Percentiles rank a stretch among this genome's conserved stretches.
These are phyloP conservation scores for Akanthomyces uredinophilus DNA, from an alignment of 2,329 filamentous ascomycete species.

Conservation along the genomic window DNA sequence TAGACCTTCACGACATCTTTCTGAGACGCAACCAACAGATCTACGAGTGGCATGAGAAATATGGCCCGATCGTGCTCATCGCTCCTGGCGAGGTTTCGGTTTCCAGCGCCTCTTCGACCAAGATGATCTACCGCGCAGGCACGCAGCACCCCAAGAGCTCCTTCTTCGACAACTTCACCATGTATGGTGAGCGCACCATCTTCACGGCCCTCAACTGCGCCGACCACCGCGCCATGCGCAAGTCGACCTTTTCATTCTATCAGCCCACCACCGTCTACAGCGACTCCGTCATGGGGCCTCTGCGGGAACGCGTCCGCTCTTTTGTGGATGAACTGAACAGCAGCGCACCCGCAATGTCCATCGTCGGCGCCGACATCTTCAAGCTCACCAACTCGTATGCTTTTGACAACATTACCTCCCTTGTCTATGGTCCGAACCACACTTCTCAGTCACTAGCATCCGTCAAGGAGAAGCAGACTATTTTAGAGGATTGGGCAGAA, in stretches of 20 bases:
- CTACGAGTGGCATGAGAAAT: slow-evolving; percentile 5
- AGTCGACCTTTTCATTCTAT: slow-evolving; percentile 3
- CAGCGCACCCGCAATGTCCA: background rate
- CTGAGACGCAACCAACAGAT: slow-evolving; percentile 3
- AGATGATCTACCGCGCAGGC: slow-evolving; percentile 1
- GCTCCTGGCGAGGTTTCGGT: background rate
- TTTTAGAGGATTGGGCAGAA: slow-evolving; percentile 2
- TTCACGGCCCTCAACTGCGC: slow-evolving; percentile 1
- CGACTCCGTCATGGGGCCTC: background rate
- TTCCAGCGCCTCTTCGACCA: background rate
- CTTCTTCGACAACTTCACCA: slow-evolving; percentile 9
- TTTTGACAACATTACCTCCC: slow-evolving; percentile 3
- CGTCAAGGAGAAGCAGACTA: background rate
- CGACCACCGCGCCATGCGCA: slow-evolving; percentile 6
- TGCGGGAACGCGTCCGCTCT: background rate
- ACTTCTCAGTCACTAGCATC: background rate
- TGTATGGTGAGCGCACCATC: slow-evolving; percentile 8
- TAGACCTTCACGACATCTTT: slow-evolving; percentile 2
- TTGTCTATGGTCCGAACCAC: background rate
- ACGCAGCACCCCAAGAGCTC: slow-evolving; percentile 3
- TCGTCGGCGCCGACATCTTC: slow-evolving; percentile 2
- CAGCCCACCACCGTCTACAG: background rate
- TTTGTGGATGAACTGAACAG: background rate
- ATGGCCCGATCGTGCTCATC: background rate
- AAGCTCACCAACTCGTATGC: slow-evolving; percentile 1